phyloP scores from a whole-genome alignment of 208 protist species.

The Leptomonas pyrrhocoris region DNA sequence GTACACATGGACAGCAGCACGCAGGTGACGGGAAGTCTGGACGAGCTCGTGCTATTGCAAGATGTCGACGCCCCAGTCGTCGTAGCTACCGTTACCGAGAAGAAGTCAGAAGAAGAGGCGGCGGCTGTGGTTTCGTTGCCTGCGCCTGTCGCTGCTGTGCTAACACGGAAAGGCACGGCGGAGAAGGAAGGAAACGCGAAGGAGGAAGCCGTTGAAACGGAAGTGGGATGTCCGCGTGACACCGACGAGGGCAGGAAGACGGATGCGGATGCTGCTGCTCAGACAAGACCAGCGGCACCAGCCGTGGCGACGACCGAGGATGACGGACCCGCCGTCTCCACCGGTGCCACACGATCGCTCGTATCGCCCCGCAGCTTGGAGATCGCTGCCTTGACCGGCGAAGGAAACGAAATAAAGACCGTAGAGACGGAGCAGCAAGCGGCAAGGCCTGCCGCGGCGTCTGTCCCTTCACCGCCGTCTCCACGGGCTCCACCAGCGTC shows the following conservation, averaged over 20 bases:
- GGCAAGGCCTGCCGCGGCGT: neutral
- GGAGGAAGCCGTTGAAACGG: too few species aligned
- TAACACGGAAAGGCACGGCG: too few species aligned
- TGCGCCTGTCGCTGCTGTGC: too few species aligned
- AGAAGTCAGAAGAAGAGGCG: neutral
- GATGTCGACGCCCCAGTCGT: neutral
- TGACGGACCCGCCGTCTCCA: too few species aligned
- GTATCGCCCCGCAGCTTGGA: neutral
- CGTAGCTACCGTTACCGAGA: neutral
- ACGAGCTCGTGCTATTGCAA: neutral
- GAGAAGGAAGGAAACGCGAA: too few species aligned
- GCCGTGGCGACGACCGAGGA: too few species aligned
- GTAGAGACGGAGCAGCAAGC: neutral
- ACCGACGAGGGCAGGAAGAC: too few species aligned
- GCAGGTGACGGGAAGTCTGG: conserved; percentile 7
- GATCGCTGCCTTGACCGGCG: neutral
- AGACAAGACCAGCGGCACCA: too few species aligned
- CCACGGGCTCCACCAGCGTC: neutral
- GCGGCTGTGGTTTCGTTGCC: too few species aligned
- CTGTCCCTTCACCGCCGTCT: neutral
- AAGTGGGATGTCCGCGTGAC: too few species aligned
- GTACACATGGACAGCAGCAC: conserved; percentile 6
- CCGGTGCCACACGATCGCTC: too few species aligned
- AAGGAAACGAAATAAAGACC: neutral
- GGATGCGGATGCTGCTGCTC: too few species aligned